phyloP scores from a whole-genome alignment of 1,284 basidiomycete species.

The Irpex sp. region DNA sequence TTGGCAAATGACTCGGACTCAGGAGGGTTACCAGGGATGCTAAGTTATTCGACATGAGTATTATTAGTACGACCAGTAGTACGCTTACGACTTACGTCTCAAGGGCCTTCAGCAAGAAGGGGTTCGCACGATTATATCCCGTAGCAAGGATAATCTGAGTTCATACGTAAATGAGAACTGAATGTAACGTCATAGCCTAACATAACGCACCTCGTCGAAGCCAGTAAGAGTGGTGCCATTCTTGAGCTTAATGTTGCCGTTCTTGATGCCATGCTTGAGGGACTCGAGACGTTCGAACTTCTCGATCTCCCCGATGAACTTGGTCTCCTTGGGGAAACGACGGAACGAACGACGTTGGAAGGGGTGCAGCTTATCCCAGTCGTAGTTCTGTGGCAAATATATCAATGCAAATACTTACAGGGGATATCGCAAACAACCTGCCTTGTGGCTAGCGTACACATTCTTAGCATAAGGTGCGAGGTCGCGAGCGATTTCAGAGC shows the following conservation, averaged over 20 bases:
- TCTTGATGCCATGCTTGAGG: constrained; percentile 4
- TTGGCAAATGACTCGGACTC: not conserved
- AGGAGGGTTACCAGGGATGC: constrained; percentile 1
- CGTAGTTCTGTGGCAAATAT: not conserved
- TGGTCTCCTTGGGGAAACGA: constrained; percentile 3
- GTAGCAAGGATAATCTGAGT: constrained; percentile 2
- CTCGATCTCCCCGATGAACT: constrained; percentile 1
- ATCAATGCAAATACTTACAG: not conserved
- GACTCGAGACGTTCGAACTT: constrained; percentile 12
- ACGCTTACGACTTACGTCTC: not conserved
- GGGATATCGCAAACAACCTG: not conserved
- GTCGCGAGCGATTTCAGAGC: constrained; percentile 6
- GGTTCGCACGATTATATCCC: constrained; percentile 1
- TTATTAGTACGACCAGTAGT: not conserved
- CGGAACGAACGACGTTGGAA: constrained; percentile 9
- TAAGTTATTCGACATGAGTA: not conserved
- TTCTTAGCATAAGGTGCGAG: constrained; percentile 9
- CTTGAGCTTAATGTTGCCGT: constrained; percentile 16
- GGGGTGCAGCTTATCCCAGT: constrained; percentile 9
- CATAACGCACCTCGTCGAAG: constrained; percentile 7
- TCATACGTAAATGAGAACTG: too few species aligned
- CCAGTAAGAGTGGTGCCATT: constrained; percentile 19
- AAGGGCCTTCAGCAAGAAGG: constrained; percentile 1
- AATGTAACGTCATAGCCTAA: too few species aligned
- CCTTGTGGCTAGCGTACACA: constrained; percentile 7